Evolutionary conservation across 306 rosid genomes (phyloP), one percentile per base, ranked within the genome.

Genomic region (Sesbania bispinosa): DNA sequence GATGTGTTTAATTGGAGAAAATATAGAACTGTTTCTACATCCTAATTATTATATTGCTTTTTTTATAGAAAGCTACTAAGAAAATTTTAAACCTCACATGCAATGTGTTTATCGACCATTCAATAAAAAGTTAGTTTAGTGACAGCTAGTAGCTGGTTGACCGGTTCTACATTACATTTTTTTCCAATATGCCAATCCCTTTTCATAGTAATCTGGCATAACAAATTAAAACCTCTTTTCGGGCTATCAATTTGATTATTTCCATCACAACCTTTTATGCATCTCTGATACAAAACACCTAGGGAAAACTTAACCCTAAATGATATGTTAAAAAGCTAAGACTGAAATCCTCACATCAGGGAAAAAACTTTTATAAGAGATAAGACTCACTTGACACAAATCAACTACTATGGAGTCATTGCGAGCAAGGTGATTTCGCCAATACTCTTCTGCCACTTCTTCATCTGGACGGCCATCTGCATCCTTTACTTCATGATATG

Each of bases 391-490:
- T 69, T 90, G 97, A 86, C 74, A 90, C 55, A 83, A 55, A 82
- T 89, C 96, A 65, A 92, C 98, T 61, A 89, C 65, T 35, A 89
- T 77, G 41, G 98, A 89, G 60, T 92, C 87, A 63, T 89, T 89
- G 53, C 91, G 95, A 62, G 92, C 92, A 78, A 88, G 89, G 84
- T 89, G 95, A 85, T 88, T 89, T 64, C 53, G 85, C 98, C 98
- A 89, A 81, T 85, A 85, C 82, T 92, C 98, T 67, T 86, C 90
- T 4, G 90, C 96, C 59, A 82, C 87, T 75, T 89, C 95, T 79
- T 86, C 95, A 70, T 88, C 89, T 18, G 85, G 87, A 52, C 86
- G 78, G 32, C 90, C 95, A 73, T 80, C 92, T 43, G 84, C 87
- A 77, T 88, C 95, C 77, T 88, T 88, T 59, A 88, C 92, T 80